Evolutionary conservation across 805 yeast genomes (phyloP).

Genomic region (Sugiyamaella marilandica): DNA sequence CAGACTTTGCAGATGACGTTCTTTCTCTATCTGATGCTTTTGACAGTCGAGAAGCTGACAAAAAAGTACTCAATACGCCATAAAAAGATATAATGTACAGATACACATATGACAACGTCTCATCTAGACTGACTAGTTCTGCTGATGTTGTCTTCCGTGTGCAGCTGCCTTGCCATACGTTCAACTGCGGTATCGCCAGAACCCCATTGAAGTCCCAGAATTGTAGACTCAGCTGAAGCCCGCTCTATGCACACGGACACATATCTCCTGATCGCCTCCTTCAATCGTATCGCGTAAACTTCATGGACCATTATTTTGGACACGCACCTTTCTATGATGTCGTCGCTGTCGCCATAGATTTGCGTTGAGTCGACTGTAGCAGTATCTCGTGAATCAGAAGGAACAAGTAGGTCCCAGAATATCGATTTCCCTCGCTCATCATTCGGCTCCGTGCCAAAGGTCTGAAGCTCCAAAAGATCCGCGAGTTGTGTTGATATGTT

Average conservation of each 20-base stretch:
- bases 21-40: conserved; percentile 88
- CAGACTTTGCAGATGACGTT: too few species aligned
- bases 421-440: too few species aligned
- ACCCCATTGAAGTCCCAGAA: too few species aligned
- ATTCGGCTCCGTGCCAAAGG: too few species aligned
- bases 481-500: background rate
- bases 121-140: too few species aligned
- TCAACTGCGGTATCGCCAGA: too few species aligned
- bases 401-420: too few species aligned
- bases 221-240: too few species aligned
- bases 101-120: background rate
- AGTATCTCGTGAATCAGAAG: too few species aligned
- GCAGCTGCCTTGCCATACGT: too few species aligned
- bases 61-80: conserved; percentile 77
- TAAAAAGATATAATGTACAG: conserved; percentile 54
- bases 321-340: background rate
- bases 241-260: background rate
- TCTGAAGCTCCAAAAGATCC: background rate
- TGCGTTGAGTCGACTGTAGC: too few species aligned
- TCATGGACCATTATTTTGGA: background rate
- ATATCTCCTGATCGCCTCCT: background rate
- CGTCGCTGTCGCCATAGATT: background rate
- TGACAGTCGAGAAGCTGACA: conserved; percentile 77
- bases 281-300: background rate
- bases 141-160: too few species aligned